Evolutionary conservation across 1,284 basidiomycete genomes (phyloP).

Genomic region (Takashimella tepidaria): DNA sequence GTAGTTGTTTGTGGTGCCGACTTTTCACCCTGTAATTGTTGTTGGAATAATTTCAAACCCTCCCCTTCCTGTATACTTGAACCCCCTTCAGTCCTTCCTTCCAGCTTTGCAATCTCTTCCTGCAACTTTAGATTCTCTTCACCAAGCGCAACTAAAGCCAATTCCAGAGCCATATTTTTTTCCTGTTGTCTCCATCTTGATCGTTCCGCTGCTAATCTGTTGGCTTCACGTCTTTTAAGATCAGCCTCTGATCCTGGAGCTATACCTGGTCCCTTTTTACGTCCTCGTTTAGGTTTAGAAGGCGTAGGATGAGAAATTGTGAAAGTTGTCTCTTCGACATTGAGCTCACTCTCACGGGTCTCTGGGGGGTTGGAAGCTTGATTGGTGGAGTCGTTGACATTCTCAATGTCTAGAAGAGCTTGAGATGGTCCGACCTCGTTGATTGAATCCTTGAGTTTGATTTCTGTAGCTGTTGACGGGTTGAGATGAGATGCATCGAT

Average conservation of each 20-base stretch:
- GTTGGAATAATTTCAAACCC: not conserved
- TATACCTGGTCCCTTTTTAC: not conserved
- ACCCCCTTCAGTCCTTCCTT: slow-evolving; percentile 9
- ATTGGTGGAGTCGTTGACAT: too few species aligned
- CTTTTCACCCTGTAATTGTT: not conserved
- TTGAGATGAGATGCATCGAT: not conserved
- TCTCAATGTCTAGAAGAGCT: too few species aligned
- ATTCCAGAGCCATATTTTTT: slow-evolving; percentile 33
- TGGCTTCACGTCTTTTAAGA: slow-evolving; percentile 41
- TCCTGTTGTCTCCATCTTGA: slow-evolving; percentile 37
- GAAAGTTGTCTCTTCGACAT: too few species aligned
- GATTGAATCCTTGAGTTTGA: not conserved
- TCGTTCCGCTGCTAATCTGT: slow-evolving; percentile 45
- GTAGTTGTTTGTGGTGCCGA: too few species aligned
- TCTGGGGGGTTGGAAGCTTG: too few species aligned
- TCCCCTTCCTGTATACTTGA: not conserved
- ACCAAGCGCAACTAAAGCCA: slow-evolving; percentile 26
- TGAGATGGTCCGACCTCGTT: too few species aligned
- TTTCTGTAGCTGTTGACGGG: not conserved
- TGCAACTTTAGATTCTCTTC: slow-evolving; percentile 42
- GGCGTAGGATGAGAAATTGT: too few species aligned
- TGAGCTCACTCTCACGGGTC: too few species aligned
- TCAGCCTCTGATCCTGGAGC: slow-evolving; percentile 27
- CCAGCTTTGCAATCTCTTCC: slow-evolving; percentile 32
- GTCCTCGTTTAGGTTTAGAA: too few species aligned